Base-by-base conservation (phyloP, 495 filamentous ascomycete genomes). In the Lepraria neglecta region DNA sequence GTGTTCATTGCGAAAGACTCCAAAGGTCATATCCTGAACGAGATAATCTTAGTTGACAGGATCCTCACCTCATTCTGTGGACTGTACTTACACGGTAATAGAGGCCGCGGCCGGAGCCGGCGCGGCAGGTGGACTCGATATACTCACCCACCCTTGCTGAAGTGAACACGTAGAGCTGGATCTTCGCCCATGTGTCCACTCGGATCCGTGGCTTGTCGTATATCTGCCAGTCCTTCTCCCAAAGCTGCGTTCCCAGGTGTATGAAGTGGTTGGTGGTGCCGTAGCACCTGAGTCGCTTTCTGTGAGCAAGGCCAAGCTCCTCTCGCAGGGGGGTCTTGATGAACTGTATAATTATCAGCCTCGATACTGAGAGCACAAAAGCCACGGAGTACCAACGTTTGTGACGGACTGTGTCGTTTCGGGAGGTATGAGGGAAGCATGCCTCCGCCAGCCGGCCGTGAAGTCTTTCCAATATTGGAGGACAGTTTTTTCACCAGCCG, bases 1-100 rank as follows among this genome's bases (percentile, higher is more conserved):
- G 38, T 60, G 40, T 35, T 68, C 54, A 60, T 68, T 68, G 43
- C 60, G 59, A 58, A 68, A 63, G 10, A 68, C 60, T 28, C 31
- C 58, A 55, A 67, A 65, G 33, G 47, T 50, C 17, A 67, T 60
- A 33, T 68, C 60, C 60, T 68, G 24, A 9, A 24, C 38, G 46
- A 45, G 43, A 12, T 3, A 27, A 24, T 50, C 40, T 61, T 28
- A 64, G 48, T 59, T 27, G 28, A 30, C 28, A 15, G 33, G 17
- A 10, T 44, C 40, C 1, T 7, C 14, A 27, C 28, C 11, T 52
- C 21, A 11, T 27, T 31, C 48, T 6, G 3, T 3, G 48, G 48
- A 28, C 12, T 52, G 21, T 28, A 61, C 48, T 64, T 30, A 64
- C 56, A 45, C 28, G 35, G n/a, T 50, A 63, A 40, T 54, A 54